These are phyloP conservation scores for Catunica adiposa DNA, from an alignment of 2,329 filamentous ascomycete species.

Conservation along the genomic window DNA sequence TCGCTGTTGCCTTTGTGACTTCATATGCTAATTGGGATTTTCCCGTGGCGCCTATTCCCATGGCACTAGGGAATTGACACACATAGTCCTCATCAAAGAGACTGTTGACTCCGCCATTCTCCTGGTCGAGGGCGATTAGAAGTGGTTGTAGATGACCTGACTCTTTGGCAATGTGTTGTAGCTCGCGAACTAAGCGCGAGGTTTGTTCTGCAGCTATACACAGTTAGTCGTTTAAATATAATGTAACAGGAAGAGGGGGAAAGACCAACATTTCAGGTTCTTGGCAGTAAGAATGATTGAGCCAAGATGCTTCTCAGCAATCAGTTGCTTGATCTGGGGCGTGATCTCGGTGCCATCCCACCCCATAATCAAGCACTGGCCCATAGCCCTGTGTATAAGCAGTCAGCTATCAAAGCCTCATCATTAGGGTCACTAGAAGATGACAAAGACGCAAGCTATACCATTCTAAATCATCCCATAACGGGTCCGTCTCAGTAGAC, in stretches of 20 bases:
- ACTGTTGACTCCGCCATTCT: constrained; percentile 96
- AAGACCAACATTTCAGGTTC: constrained; percentile 58
- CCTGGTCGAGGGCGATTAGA: constrained; percentile 83
- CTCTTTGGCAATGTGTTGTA: constrained; percentile 82
- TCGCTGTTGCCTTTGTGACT: constrained; percentile 81
- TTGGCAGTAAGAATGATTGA: constrained; percentile 73
- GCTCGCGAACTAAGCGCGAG: constrained; percentile 69
- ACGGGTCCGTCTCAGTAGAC: constrained; percentile 31
- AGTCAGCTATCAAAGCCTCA: constrained; percentile 4
- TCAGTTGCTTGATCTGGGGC: constrained; percentile 64
- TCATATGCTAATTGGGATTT: constrained; percentile 73
- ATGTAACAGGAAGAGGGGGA: background rate
- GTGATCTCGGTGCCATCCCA: constrained; percentile 76
- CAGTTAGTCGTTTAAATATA: background rate
- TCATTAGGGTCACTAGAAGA: constrained; percentile 21
- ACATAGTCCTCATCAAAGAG: constrained; percentile 92
- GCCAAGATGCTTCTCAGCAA: constrained; percentile 72
- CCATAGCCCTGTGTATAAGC: constrained; percentile 40
- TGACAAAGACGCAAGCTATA: constrained; percentile 23
- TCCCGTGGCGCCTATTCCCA: constrained; percentile 89
- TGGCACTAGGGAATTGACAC: constrained; percentile 89
- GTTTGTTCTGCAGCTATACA: constrained; percentile 71
- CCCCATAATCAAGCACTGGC: constrained; percentile 67
- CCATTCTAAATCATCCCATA: constrained; percentile 66
- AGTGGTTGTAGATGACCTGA: constrained; percentile 80